Evolutionary conservation across 345 rosid genomes (phyloP).

Genomic region (Luvunga scandens): DNA sequence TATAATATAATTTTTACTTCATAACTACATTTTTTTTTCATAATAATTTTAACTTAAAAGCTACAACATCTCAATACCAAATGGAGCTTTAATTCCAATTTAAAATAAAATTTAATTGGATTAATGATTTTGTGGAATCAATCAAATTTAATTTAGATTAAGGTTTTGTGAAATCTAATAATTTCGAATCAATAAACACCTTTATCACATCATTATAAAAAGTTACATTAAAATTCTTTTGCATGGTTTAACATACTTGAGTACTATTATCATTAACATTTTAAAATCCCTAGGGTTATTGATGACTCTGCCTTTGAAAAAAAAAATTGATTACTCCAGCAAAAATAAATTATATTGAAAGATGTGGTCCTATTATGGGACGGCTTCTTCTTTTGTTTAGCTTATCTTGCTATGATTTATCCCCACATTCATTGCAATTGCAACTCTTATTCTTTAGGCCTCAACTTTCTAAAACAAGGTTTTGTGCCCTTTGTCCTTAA

Average conservation of each 20-base stretch:
- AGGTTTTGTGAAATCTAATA: not conserved
- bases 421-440: constrained; percentile 39
- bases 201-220: not conserved
- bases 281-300: not conserved
- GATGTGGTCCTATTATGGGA: constrained; percentile 1
- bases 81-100: rapidly evolving
- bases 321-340: not conserved
- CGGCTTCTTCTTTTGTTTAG: not conserved
- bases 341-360: not conserved
- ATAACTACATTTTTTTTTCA: no score
- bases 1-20: no score
- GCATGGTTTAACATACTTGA: not conserved
- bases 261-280: not conserved
- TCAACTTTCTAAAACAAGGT: constrained; percentile 57
- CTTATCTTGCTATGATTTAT: constrained; percentile 10
- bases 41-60: no score
- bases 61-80: no score
- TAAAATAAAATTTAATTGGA: no score
- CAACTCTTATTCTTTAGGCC: constrained; percentile 24
- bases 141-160: not conserved
- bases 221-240: no score
- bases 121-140: not conserved
- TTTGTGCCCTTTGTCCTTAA: constrained; percentile 53
- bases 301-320: not conserved
- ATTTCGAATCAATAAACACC: not conserved